phyloP scores from a whole-genome alignment of 306 rosid genomes.

The Astragalus glycyphyllos region DNA sequence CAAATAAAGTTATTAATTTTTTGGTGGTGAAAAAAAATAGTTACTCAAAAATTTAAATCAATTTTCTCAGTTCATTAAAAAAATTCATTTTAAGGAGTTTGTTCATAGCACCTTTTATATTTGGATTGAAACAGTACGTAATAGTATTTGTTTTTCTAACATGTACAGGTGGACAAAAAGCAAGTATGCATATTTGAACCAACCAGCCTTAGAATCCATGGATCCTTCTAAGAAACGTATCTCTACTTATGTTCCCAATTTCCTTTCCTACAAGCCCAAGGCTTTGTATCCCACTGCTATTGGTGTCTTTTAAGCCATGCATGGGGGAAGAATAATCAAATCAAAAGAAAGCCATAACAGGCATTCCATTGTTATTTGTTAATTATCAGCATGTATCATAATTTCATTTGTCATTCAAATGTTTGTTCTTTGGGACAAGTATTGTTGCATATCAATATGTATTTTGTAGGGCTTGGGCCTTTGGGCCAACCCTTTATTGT shows the following conservation, averaged over 20 bases:
- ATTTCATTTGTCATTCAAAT: conserved; percentile 33
- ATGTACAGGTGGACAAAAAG: conserved; percentile 90
- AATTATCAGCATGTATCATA: neutral
- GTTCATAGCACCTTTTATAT: neutral
- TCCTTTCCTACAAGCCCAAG: conserved; percentile 50
- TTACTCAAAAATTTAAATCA: too few relatives aligned
- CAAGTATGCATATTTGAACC: conserved; percentile 85
- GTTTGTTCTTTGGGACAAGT: conserved; percentile 13
- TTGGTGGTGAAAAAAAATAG: too few relatives aligned
- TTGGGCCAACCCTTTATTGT: neutral
- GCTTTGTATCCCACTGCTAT: conserved; percentile 69
- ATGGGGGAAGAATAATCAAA: too few relatives aligned
- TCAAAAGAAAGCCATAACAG: conserved; percentile 33
- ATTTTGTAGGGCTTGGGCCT: conserved; percentile 24
- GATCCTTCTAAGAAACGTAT: conserved; percentile 60
- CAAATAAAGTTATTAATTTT: too few relatives aligned
- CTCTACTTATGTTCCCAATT: conserved; percentile 64
- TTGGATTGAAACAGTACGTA: neutral
- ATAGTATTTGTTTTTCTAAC: conserved; percentile 3
- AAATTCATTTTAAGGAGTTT: neutral
- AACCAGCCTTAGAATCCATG: conserved; percentile 64
- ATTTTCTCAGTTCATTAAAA: too few relatives aligned
- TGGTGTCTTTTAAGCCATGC: conserved; percentile 69
- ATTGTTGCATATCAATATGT: neutral
- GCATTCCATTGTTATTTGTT: conserved; percentile 32